Conservation (phyloP, 495 filamentous ascomycete species). For the Margaritispora aquatica region DNA sequence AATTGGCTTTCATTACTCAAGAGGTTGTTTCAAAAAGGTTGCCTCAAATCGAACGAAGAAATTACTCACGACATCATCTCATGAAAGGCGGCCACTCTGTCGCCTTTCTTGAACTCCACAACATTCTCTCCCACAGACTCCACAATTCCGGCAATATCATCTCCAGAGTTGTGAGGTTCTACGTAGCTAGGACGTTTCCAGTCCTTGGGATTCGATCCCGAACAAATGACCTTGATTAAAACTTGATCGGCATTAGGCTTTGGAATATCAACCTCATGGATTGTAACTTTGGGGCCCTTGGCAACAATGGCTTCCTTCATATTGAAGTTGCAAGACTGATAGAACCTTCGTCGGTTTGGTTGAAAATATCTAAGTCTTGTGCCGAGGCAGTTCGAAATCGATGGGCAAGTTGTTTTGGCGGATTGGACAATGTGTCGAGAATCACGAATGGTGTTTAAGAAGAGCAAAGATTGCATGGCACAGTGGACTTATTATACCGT, state of each 20-base stretch:
- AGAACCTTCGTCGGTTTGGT: not conserved
- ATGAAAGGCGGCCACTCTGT: conserved; percentile 79
- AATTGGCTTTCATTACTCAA: too few species aligned
- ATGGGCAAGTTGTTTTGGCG: not conserved
- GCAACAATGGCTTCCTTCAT: conserved; percentile 26
- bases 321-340: not conserved
- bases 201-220: conserved; percentile 73
- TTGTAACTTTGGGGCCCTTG: conserved; percentile 45
- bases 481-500: not conserved
- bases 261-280: conserved; percentile 59
- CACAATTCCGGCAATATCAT: conserved; percentile 83
- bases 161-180: conserved; percentile 72
- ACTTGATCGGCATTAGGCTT: conserved; percentile 53
- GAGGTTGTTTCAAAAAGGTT: not conserved
- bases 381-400: not conserved
- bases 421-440: too few species aligned
- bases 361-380: not conserved
- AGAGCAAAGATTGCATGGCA: not conserved
- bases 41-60: not conserved
- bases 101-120: conserved; percentile 66
- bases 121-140: conserved; percentile 77
- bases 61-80: conserved; percentile 36
- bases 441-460: too few species aligned
- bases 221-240: conserved; percentile 61
- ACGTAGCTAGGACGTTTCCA: conserved; percentile 48